Conservation (phyloP, 768 basidiomycete species). For the Lepiota subincarnata region DNA sequence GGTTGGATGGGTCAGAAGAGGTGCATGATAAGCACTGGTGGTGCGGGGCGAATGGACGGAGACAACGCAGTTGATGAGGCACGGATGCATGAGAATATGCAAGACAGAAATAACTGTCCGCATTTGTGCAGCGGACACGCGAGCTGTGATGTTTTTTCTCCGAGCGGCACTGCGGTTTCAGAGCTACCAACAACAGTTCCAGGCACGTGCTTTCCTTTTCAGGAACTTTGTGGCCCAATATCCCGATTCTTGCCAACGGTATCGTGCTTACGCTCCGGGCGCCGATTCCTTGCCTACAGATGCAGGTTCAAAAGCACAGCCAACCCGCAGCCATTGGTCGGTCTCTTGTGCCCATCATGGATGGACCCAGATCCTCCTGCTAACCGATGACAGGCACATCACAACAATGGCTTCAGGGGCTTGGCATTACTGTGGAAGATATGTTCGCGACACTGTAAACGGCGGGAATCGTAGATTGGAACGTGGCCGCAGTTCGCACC, state of each 20-base stretch:
- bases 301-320: not conserved
- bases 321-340: too few species aligned
- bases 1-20: not conserved
- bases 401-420: too few species aligned
- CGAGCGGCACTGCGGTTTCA: slow-evolving; percentile 5
- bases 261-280: slow-evolving; percentile 8
- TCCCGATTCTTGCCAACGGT: not conserved
- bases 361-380: too few species aligned
- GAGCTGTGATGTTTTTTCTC: not conserved
- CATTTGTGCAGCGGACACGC: not conserved
- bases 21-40: not conserved
- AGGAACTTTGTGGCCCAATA: not conserved
- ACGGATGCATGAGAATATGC: slow-evolving; percentile 1
- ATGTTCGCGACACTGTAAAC: too few species aligned
- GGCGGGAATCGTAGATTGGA: too few species aligned
- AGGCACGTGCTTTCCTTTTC: slow-evolving; percentile 2
- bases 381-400: too few species aligned
- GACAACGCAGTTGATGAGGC: not conserved
- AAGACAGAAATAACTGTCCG: slow-evolving; percentile 2
- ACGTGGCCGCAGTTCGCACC: too few species aligned
- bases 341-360: too few species aligned
- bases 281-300: not conserved
- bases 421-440: too few species aligned
- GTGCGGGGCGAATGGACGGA: not conserved
- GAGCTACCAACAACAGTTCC: not conserved